Evolutionary conservation across 2,329 filamentous ascomycete genomes (phyloP).

Genomic region (Exophiala aquamarina): DNA sequence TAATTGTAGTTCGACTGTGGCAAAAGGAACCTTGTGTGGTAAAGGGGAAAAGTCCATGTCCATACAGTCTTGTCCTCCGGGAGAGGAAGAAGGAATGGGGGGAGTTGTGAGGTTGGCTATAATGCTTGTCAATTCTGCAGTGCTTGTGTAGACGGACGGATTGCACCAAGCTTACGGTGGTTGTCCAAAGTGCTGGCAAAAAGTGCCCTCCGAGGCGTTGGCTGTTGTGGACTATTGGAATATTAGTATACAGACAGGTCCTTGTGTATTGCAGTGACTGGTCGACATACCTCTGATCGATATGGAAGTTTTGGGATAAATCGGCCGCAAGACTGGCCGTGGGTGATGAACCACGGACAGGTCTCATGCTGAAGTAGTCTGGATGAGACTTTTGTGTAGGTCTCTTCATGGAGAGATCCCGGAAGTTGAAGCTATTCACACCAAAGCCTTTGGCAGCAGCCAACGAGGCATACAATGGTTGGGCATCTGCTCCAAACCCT

Average conservation of each 20-base stretch:
- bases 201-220: slow-evolving; percentile 79
- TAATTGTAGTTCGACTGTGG: slow-evolving; percentile 61
- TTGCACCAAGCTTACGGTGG: slow-evolving; percentile 59
- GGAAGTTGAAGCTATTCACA: slow-evolving; percentile 72
- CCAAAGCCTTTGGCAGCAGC: slow-evolving; percentile 56
- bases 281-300: slow-evolving; percentile 78
- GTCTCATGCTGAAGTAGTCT: slow-evolving; percentile 82
- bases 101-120: slow-evolving; percentile 80
- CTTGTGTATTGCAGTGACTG: slow-evolving; percentile 11
- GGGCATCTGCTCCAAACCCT: slow-evolving; percentile 58
- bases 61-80: slow-evolving; percentile 52
- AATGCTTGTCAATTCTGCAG: too few species aligned
- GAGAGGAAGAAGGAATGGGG: slow-evolving; percentile 80
- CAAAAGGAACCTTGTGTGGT: slow-evolving; percentile 77
- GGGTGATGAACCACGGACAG: slow-evolving; percentile 81
- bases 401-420: slow-evolving; percentile 72
- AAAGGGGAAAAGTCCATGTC: slow-evolving; percentile 96
- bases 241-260: slow-evolving; percentile 31
- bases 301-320: slow-evolving; percentile 93
- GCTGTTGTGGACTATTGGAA: slow-evolving; percentile 69
- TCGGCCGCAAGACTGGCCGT: slow-evolving; percentile 89
- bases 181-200: slow-evolving; percentile 72
- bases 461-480: slow-evolving; percentile 54
- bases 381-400: slow-evolving; percentile 66
- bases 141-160: too few species aligned